Evolutionary conservation across 768 basidiomycete species (phyloP).

Genomic region (Artomyces pyxidatus): DNA sequence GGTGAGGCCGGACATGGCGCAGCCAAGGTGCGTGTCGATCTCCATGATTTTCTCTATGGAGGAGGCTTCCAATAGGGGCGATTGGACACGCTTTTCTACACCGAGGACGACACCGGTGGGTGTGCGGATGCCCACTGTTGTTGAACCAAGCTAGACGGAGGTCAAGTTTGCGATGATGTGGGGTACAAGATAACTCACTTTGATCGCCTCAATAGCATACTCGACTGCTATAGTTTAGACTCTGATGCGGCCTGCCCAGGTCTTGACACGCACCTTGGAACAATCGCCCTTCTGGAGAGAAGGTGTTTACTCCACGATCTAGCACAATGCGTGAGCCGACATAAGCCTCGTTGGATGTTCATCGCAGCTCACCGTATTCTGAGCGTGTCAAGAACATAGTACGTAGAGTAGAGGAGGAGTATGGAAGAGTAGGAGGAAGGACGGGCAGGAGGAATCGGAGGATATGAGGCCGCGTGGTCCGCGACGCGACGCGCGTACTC

Average conservation of each 20-base stretch:
- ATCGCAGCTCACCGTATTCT: slow-evolving; percentile 72
- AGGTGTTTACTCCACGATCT: slow-evolving; percentile 98
- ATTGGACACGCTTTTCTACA: slow-evolving; percentile 98
- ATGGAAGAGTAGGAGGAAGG: no score
- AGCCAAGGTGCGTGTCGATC: slow-evolving; percentile 93
- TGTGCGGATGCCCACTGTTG: slow-evolving; percentile 92
- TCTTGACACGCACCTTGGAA: slow-evolving; percentile 73
- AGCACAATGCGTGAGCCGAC: slow-evolving; percentile 1
- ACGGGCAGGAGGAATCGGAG: no score
- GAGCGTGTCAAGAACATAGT: slow-evolving; percentile 90
- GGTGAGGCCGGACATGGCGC: slow-evolving; percentile 95
- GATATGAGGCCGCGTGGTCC: no score
- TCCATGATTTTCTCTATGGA: slow-evolving; percentile 99
- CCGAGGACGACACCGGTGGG: slow-evolving; percentile 86
- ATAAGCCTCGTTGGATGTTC: not conserved
- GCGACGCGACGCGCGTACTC: no score
- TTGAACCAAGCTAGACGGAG: slow-evolving; percentile 77
- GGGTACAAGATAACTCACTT: slow-evolving; percentile 39
- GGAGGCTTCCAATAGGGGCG: slow-evolving; percentile 86
- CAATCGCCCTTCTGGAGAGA: slow-evolving; percentile 95
- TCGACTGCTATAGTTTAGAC: slow-evolving; percentile 57
- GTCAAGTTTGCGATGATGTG: slow-evolving; percentile 4
- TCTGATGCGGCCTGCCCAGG: slow-evolving; percentile 4
- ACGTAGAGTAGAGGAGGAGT: slow-evolving; percentile 14
- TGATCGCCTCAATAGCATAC: slow-evolving; percentile 99